A percentile compares a stretch with the other conserved stretches of the same genome.
phyloP scores from a whole-genome alignment of 371 early-diverging fungal species.

The Mortierella sp. region DNA sequence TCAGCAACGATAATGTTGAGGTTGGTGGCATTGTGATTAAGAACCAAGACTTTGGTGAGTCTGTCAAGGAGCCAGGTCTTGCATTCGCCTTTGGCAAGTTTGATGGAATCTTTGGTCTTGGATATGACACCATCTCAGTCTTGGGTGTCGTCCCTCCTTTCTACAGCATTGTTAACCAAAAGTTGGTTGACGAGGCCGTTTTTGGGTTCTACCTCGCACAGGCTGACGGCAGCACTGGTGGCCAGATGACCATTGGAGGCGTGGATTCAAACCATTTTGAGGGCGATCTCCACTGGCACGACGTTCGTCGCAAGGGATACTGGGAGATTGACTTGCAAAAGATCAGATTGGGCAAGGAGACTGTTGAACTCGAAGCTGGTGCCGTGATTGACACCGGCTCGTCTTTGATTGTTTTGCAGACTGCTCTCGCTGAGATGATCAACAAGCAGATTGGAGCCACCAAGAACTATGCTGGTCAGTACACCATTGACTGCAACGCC shows the following conservation, averaged over 20 bases:
- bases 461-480: constrained; percentile 92
- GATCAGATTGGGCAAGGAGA: constrained; percentile 79
- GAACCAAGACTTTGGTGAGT: constrained; percentile 90
- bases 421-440: constrained; percentile 83
- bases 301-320: constrained; percentile 91
- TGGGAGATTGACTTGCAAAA: constrained; percentile 92
- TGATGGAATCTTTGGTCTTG: constrained; percentile 95
- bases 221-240: constrained; percentile 72
- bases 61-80: constrained; percentile 92
- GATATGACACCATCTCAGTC: constrained; percentile 92
- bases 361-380: constrained; percentile 68
- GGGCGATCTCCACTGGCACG: constrained; percentile 87
- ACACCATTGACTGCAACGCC: constrained; percentile 80
- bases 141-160: constrained; percentile 90
- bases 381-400: constrained; percentile 90
- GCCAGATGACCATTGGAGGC: constrained; percentile 91
- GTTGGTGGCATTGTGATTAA: constrained; percentile 79
- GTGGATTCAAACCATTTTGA: constrained; percentile 77
- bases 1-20: constrained; percentile 83
- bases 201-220: constrained; percentile 87
- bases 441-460: constrained; percentile 90
- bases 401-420: constrained; percentile 87
- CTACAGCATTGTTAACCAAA: constrained; percentile 87
- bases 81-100: constrained; percentile 90
- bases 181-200: constrained; percentile 81